Percentiles rank a stretch among this genome's conserved stretches.
phyloP scores from a whole-genome alignment of 2,329 filamentous ascomycete genomes.

The Cladophialophora psammophila region DNA sequence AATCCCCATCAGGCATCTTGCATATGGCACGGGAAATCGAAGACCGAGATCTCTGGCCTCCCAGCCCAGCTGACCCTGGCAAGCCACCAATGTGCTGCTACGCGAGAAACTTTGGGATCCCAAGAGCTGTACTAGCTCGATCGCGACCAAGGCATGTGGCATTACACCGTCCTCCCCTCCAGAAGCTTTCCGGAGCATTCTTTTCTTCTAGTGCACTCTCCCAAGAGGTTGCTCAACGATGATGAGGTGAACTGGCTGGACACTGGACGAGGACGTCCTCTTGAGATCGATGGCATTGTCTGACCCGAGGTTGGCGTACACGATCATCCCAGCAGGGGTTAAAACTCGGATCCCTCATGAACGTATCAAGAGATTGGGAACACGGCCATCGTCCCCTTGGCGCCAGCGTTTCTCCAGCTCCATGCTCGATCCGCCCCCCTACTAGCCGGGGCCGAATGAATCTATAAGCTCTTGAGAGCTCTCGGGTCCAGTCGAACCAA shows the following conservation, averaged over 20 bases:
- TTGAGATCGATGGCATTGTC: not conserved
- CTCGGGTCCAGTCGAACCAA: not conserved
- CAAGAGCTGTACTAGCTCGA: not conserved
- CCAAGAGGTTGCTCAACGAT: not conserved
- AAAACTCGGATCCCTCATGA: conserved; percentile 1
- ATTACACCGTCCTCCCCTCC: conserved; percentile 14
- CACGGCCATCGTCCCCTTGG: not conserved
- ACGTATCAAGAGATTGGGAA: conserved; percentile 1
- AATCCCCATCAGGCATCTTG: not conserved
- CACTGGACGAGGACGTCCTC: not conserved
- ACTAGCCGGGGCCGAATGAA: not conserved
- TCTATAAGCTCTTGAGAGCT: conserved; percentile 5
- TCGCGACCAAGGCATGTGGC: not conserved
- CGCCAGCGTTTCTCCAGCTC: not conserved
- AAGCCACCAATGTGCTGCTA: conserved; percentile 1
- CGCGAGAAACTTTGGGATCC: not conserved
- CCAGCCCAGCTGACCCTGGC: not conserved
- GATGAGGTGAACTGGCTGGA: not conserved
- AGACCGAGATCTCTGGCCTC: not conserved
- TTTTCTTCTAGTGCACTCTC: not conserved
- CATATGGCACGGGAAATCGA: not conserved
- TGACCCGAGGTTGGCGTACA: not conserved
- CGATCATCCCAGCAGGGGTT: conserved; percentile 4
- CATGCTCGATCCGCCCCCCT: not conserved
- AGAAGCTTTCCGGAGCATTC: conserved; percentile 12